Base-by-base conservation (phyloP, 345 rosid species). In the Citrus trifoliata region DNA sequence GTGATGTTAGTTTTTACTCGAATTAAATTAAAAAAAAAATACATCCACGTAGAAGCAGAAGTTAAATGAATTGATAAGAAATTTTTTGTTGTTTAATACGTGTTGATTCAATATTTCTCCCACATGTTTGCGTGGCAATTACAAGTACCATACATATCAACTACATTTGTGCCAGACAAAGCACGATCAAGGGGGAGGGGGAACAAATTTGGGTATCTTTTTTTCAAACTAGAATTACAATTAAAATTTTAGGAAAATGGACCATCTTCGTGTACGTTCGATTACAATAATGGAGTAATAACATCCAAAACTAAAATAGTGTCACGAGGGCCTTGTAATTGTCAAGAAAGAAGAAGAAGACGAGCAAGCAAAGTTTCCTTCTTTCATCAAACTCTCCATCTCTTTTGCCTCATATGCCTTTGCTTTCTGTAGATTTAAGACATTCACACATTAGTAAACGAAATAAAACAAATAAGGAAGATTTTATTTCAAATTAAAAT, bases 381-480 rank as follows among this genome's bases (percentile, higher is more conserved):
- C 92, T 80, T 86, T 89, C 83, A 80, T 82, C 83, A 86, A 75
- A 79, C 86, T 89, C 81, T 89, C 91, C 79, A 88, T 60, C 82
- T 83, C 92, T 59, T 87, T 88, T 70, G 89, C 88, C 78, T 90
- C 91, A 70, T 84, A 77, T 80, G 88, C 92, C 83, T 88, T 90
- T 79, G 86, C 91, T 82, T 85, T 89, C 92, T 92, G 79, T 80
- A 61, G 63, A 10, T 42, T 53, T 32, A 35, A 67, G 73, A 3
- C 8, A 33, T 65, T 65, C 42, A 30, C 37, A 7, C 75, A 40
- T 24, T 24, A 37, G 16, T 0, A 2, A 33, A 9, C 38, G 9
- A 9, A 46, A 46, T 25, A 24, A 24, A 59, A 22, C 13, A 59
- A 59, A 7, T 19, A n/a, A 59, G 25, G 0, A n/a, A n/a, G 14